Percentiles rank a stretch among this genome's conserved stretches.
Conservation (phyloP, 352 stramenopile species). For the Pythium rhizo-oryzae region DNA sequence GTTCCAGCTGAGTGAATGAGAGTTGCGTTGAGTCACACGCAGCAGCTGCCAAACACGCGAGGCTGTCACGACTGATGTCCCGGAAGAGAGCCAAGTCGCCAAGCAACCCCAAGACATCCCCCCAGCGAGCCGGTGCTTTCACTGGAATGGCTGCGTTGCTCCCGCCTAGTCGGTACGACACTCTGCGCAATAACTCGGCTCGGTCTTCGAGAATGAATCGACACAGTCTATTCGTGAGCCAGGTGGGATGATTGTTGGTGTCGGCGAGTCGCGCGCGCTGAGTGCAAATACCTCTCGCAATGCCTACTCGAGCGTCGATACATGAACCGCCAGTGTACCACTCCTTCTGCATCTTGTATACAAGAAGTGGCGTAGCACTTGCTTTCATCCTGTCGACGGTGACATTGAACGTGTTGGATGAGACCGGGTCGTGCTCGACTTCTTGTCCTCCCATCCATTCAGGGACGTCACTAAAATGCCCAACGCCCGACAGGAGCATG, state of each 20-base stretch:
- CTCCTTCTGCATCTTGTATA: conserved; percentile 21
- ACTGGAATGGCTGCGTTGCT: not conserved
- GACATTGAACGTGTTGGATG: not conserved
- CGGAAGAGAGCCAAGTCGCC: not conserved
- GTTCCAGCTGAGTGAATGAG: not conserved
- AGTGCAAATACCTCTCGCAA: not conserved
- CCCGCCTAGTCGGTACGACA: not conserved
- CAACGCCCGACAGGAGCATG: conserved; percentile 10
- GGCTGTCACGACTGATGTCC: conserved; percentile 19
- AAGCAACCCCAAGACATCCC: conserved; percentile 11
- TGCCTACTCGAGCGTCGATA: not conserved
- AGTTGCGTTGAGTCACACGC: not conserved
- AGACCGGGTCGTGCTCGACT: no score
- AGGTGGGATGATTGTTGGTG: not conserved
- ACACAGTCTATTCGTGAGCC: conserved; percentile 9
- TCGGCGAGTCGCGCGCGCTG: not conserved
- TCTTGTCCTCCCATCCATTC: conserved; percentile 7
- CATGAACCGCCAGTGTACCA: conserved; percentile 14
- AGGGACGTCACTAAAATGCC: not conserved
- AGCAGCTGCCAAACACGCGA: conserved; percentile 12
- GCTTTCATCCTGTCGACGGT: conserved; percentile 1
- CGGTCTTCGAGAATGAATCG: conserved; percentile 24
- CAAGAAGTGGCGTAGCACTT: not conserved
- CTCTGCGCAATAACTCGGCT: conserved; percentile 24
- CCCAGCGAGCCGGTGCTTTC: not conserved